Base-by-base conservation (phyloP, 2,329 filamentous ascomycete genomes). In the Metarhizium brunneum region DNA sequence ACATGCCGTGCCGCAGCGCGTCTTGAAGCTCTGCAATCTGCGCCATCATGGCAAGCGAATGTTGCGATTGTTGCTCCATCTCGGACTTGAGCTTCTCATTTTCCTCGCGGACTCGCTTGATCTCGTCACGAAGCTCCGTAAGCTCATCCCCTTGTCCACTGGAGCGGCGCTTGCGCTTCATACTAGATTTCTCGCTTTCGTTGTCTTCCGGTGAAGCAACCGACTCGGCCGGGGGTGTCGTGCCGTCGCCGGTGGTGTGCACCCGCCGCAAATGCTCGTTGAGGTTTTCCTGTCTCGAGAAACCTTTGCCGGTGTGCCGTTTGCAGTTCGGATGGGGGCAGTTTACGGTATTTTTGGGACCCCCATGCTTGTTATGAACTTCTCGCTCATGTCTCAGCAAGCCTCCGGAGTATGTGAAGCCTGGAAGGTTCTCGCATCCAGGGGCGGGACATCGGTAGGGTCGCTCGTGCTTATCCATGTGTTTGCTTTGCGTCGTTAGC, bases 391-490 rank as follows among this genome's bases (percentile, higher is more conserved):
- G 92, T 49, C 92, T 82, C 18, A 95, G 74, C 0, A 97, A 82
- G 3, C 92, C 92, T 16, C 92, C 92, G 0, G 89, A 92, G 68
- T 97, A 97, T 1, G 92, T 97, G 70, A 97, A 97, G 1, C 92
- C 92, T 53, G 89, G 88, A 0, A 96, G 81, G 65, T 96, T 96
- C 65, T 92, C 90, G 71, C 92, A 96, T 42, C 87, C 88, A n/a
- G 83, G 79, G 47, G 87, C 85, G 25, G 76, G 79, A 70, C 92
- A 97, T 65, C 91, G 88, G 68, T 96, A 97, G 1, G 92, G 92
- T 13, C 92, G 82, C 63, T 96, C 91, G 69, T 97, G 92, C 69
- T 96, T 96, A 73, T 97, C 92, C 92, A 96, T 96, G 69, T 97
- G 92, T 74, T 97, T 96, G 68, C 90, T 95, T 61, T 6, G 6